Evolutionary conservation across 2,329 filamentous ascomycete species (phyloP), one percentile per base, ranked within the genome.

Genomic region (Hypoxylon rubiginosum): DNA sequence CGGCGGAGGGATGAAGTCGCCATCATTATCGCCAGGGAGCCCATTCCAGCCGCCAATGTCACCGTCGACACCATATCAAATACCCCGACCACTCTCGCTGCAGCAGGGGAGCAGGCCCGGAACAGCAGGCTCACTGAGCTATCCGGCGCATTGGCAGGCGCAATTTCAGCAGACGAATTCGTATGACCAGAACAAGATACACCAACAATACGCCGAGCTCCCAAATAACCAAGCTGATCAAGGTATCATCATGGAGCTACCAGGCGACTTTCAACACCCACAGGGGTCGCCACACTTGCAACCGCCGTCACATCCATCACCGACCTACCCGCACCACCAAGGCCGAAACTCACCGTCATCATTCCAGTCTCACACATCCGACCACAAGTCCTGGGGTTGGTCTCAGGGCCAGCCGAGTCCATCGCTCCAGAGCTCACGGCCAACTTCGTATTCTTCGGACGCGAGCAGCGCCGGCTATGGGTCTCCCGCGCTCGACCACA

Each of bases 231-330:
- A 64, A 15, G 15, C n/a, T 46, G 71, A 54, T 15, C 67, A 72
- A 58, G 45, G 52, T 15, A 62, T 71, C 56, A 63, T 77, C 11
- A 76, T 81, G 62, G 82, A 84, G 66, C 77, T 83, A 66, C 80
- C 81, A 0, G 85, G 85, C 21, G 85, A 88, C 71, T 85, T 78
- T 72, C 82, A 82, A 68, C 78, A 84, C 48, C 73, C 80, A 0
- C 77, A 80, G 53, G 17, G 65, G 2, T 75, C 76, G 8, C 73
- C 77, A 6, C 67, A 67, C 17, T 65, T 77, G 4, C 73, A 73
- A 19, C 72, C 68, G 1, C 72, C 74, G 4, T 36, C 34, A 43
- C 77, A 77, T 19, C 71, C 75, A 0, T 79, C 81, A 0, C 77
- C 78, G 1, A 68, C 60, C 57, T 71, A 58, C 60, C 66, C 41